A percentile compares a stretch with the other conserved stretches of the same genome.
These are phyloP conservation scores for Luffa acutangula DNA, from an alignment of 306 rosid species.

Conservation along the genomic window DNA sequence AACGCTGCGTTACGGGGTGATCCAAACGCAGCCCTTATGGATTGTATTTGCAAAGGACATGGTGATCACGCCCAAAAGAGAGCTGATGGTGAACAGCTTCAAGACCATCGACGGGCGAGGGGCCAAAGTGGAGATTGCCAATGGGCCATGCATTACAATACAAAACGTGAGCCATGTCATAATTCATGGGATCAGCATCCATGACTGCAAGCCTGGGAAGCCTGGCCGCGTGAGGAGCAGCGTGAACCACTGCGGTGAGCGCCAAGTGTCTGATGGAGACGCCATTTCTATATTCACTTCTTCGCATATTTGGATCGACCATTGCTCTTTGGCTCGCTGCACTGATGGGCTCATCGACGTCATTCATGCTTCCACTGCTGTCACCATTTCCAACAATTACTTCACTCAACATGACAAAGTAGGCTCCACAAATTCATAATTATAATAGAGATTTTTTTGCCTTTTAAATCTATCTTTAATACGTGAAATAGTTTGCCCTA, in stretches of 20 bases:
- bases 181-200: slow-evolving; percentile 71
- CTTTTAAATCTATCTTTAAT: too few species aligned
- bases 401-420: slow-evolving; percentile 84
- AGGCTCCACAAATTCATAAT: neutral
- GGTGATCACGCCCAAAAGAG: slow-evolving; percentile 47
- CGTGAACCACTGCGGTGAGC: slow-evolving; percentile 42
- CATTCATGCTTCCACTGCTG: slow-evolving; percentile 51
- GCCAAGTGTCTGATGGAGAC: slow-evolving; percentile 62
- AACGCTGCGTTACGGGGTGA: slow-evolving; percentile 67
- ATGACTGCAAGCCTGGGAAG: slow-evolving; percentile 54
- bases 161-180: slow-evolving; percentile 67
- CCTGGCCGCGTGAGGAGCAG: slow-evolving; percentile 41
- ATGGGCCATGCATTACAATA: slow-evolving; percentile 71
- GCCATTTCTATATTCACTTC: slow-evolving; percentile 45
- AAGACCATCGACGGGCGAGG: slow-evolving; percentile 95
- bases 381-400: slow-evolving; percentile 71
- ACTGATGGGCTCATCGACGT: slow-evolving; percentile 73
- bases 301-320: slow-evolving; percentile 75
- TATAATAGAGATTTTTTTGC: too few species aligned
- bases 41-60: slow-evolving; percentile 45
- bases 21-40: slow-evolving; percentile 66
- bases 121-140: slow-evolving; percentile 55
- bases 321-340: slow-evolving; percentile 54
- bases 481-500: too few species aligned
- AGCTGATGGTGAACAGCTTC: slow-evolving; percentile 61